Evolutionary conservation across 371 early-diverging fungal species (phyloP).

Genomic region (Batkoa obscura): DNA sequence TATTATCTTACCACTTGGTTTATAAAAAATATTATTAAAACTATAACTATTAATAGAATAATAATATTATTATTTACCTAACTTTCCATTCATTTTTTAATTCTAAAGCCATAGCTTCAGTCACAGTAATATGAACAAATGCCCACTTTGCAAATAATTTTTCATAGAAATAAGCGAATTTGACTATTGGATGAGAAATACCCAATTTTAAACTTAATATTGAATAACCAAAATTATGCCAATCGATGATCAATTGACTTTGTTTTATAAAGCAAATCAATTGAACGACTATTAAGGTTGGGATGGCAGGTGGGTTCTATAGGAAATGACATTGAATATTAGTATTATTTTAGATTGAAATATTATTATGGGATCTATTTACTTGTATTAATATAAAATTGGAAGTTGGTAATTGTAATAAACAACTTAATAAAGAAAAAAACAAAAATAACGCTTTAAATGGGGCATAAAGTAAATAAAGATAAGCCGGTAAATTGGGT

Average conservation of each 20-base stretch:
- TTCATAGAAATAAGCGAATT: conserved; percentile 45
- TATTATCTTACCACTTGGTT: not conserved
- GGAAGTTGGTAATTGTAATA: conserved; percentile 15
- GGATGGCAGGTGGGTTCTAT: conserved; percentile 92
- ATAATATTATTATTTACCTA: conserved; percentile 11
- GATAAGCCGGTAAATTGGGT: conserved; percentile 24
- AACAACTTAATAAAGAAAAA: conserved; percentile 23
- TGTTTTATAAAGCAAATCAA: conserved; percentile 33
- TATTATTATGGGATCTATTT: conserved; percentile 8
- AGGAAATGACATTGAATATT: conserved; percentile 1
- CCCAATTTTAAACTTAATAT: conserved; percentile 62
- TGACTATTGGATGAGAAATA: conserved; percentile 27
- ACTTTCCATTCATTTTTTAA: conserved; percentile 38
- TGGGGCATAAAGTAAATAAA: conserved; percentile 38
- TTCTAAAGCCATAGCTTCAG: conserved; percentile 60
- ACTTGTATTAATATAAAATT: conserved; percentile 72
- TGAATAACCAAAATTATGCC: conserved; percentile 93
- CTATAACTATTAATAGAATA: not conserved
- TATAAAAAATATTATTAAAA: not conserved
- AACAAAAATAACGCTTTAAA: conserved; percentile 31
- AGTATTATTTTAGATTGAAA: conserved; percentile 3
- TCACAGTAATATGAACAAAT: conserved; percentile 70
- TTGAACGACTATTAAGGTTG: conserved; percentile 62
- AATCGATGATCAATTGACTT: conserved; percentile 69
- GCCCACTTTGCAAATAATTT: conserved; percentile 43